phyloP scores from a whole-genome alignment of 345 rosid genomes.

The Mercurialis annua region DNA sequence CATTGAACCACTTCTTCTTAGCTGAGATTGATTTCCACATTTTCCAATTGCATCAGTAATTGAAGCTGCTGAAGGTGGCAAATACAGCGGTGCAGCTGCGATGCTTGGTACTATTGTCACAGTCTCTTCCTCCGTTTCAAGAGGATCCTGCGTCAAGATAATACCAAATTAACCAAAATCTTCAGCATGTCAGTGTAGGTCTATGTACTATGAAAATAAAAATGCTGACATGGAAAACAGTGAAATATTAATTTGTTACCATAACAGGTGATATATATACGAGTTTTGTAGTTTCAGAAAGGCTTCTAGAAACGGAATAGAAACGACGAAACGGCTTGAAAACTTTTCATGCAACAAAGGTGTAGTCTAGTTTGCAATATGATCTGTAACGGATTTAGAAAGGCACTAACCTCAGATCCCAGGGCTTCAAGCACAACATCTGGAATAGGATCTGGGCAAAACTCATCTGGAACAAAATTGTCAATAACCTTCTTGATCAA shows the following conservation, averaged over 20 bases:
- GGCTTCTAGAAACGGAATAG: too few species aligned
- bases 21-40: conserved; percentile 36
- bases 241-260: too few species aligned
- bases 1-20: conserved; percentile 54
- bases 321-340: not conserved
- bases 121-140: conserved; percentile 35
- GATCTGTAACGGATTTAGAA: not conserved
- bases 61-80: conserved; percentile 60
- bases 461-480: conserved; percentile 75
- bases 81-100: conserved; percentile 58
- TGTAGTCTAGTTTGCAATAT: not conserved
- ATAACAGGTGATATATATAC: not conserved
- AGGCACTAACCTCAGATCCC: conserved; percentile 56
- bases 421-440: conserved; percentile 70
- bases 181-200: not conserved
- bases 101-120: conserved; percentile 49
- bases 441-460: conserved; percentile 91
- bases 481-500: conserved; percentile 77
- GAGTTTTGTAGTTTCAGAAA: too few species aligned
- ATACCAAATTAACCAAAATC: conserved; percentile 1
- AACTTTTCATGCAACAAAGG: not conserved
- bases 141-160: conserved; percentile 40
- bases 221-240: too few species aligned
- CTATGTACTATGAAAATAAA: too few species aligned
- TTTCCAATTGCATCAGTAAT: conserved; percentile 43